Evolutionary conservation across 148 eudicot species (phyloP).

Genomic region (Vaccinium corymbosum): DNA sequence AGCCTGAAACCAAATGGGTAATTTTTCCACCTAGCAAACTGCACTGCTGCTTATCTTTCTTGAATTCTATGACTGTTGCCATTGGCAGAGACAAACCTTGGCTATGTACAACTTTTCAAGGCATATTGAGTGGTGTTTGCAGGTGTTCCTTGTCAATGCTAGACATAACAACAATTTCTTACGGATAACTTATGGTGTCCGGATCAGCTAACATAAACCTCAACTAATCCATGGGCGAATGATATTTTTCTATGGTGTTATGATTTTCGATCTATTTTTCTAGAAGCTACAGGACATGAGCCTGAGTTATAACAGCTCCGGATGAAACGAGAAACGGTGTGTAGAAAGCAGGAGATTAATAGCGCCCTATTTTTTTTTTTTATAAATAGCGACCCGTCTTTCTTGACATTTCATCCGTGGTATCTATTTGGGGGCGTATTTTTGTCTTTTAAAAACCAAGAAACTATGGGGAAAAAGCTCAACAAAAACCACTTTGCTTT

Average conservation of each 20-base stretch:
- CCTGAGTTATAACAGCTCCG: not conserved
- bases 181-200: not conserved
- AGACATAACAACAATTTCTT: not conserved
- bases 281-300: not conserved
- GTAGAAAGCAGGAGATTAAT: not conserved
- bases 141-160: not conserved
- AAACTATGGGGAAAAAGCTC: not conserved
- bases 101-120: not conserved
- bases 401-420: not conserved
- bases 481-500: not conserved
- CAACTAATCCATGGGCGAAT: not conserved
- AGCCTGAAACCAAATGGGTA: not conserved
- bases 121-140: not conserved
- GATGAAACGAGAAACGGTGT: not conserved
- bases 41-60: not conserved
- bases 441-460: not conserved
- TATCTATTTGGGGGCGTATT: not conserved
- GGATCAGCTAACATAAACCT: not conserved
- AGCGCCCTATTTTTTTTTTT: no score
- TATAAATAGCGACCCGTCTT: no score
- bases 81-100: not conserved
- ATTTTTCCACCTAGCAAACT: not conserved
- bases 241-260: no score
- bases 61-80: not conserved
- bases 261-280: not conserved